Percentiles rank a stretch among this genome's conserved stretches.
Conservation (phyloP, 495 filamentous ascomycete species). For the Endocarpon pusillum region DNA sequence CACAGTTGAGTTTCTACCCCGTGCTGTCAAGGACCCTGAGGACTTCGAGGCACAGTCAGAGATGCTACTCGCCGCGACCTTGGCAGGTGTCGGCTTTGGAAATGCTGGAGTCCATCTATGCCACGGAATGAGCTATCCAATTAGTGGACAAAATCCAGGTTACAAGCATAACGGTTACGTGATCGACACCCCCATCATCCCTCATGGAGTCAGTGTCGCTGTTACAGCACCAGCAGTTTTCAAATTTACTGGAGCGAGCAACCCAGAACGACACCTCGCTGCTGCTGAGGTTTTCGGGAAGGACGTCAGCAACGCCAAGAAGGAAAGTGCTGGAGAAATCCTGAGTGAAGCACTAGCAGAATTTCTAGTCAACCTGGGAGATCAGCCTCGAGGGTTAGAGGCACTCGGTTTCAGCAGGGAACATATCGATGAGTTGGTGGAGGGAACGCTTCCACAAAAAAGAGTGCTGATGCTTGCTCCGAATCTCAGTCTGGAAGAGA, state of each 20-base stretch:
- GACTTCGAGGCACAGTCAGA: slow-evolving; percentile 80
- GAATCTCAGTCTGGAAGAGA: slow-evolving; percentile 46
- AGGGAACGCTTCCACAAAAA: slow-evolving; percentile 83
- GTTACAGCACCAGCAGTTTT: slow-evolving; percentile 92
- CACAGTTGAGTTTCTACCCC: slow-evolving; percentile 80
- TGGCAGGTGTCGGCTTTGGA: slow-evolving; percentile 91
- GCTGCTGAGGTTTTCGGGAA: slow-evolving; percentile 87
- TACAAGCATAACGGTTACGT: slow-evolving; percentile 78
- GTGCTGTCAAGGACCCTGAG: slow-evolving; percentile 69
- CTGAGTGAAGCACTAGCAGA: slow-evolving; percentile 60
- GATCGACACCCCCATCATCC: slow-evolving; percentile 61
- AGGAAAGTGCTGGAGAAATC: slow-evolving; percentile 73
- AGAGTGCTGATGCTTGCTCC: slow-evolving; percentile 87
- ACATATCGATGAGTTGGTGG: slow-evolving; percentile 68
- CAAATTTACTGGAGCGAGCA: slow-evolving; percentile 74
- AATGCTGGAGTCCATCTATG: slow-evolving; percentile 96
- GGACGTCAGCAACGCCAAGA: slow-evolving; percentile 70
- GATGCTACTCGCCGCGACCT: slow-evolving; percentile 87
- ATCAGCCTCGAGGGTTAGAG: slow-evolving; percentile 77
- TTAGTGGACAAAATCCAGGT: slow-evolving; percentile 80
- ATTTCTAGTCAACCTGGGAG: slow-evolving; percentile 70
- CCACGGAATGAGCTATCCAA: slow-evolving; percentile 94
- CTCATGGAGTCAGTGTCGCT: slow-evolving; percentile 88
- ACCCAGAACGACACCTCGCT: slow-evolving; percentile 76
- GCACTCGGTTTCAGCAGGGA: slow-evolving; percentile 57